phyloP scores from a whole-genome alignment of 768 basidiomycete genomes.

The Rhodotorula kratochvilovae region DNA sequence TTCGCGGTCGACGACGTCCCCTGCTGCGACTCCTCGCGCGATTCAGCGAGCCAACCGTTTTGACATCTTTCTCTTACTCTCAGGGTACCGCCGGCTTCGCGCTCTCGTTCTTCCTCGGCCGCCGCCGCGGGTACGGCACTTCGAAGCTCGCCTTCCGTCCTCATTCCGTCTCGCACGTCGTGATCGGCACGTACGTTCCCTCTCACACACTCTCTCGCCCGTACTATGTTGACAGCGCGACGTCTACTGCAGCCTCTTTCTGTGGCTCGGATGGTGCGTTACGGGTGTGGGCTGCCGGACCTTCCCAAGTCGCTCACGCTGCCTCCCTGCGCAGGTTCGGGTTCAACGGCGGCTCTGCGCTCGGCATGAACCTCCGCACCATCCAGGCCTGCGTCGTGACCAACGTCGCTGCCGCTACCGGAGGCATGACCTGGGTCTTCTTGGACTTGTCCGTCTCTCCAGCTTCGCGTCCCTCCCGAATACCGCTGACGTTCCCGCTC shows the following conservation, averaged over 20 bases:
- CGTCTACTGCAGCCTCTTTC: slow-evolving; percentile 53
- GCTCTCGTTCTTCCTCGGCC: slow-evolving; percentile 79
- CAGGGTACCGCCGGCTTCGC: slow-evolving; percentile 74
- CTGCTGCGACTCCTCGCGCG: too few species aligned
- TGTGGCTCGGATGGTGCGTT: slow-evolving; percentile 61
- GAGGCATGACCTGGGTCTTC: slow-evolving; percentile 63
- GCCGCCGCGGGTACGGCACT: slow-evolving; percentile 59
- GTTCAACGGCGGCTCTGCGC: slow-evolving; percentile 75
- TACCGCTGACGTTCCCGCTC: neutral
- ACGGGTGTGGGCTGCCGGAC: too few species aligned
- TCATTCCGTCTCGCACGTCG: slow-evolving; percentile 70
- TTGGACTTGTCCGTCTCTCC: slow-evolving; percentile 25
- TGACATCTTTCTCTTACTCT: neutral
- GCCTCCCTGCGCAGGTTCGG: slow-evolving; percentile 49
- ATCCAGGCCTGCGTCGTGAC: slow-evolving; percentile 82
- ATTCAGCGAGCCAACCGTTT: too few species aligned
- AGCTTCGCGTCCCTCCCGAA: too few species aligned
- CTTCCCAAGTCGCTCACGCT: neutral
- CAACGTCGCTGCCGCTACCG: slow-evolving; percentile 73
- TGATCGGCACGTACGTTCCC: slow-evolving; percentile 64
- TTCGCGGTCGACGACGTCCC: too few species aligned
- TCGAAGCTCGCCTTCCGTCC: slow-evolving; percentile 45
- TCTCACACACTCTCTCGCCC: too few species aligned
- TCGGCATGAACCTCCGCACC: slow-evolving; percentile 80
- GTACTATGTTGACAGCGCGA: neutral